These are phyloP conservation scores for Toxicodendron radicans DNA, from an alignment of 345 rosid species.

Conservation along the genomic window DNA sequence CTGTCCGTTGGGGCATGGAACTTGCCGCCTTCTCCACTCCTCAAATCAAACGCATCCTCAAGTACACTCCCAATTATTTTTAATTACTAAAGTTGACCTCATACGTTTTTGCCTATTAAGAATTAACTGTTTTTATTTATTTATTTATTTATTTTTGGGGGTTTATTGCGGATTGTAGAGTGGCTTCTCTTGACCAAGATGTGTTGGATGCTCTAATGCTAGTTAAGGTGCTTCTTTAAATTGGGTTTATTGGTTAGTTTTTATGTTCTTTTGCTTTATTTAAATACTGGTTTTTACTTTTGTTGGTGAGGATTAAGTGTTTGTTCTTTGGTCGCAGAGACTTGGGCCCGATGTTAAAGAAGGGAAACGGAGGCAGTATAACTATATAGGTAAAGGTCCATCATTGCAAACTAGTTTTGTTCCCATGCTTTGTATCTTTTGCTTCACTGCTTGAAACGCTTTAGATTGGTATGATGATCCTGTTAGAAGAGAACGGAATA, in stretches of 20 bases:
- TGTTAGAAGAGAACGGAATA: background rate
- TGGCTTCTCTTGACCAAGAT: constrained; percentile 64
- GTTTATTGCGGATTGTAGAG: constrained; percentile 34
- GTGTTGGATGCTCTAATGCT: constrained; percentile 77
- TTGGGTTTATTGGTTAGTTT: background rate
- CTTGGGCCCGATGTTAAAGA: constrained; percentile 74
- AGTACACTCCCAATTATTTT: constrained; percentile 25
- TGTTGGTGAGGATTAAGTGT: constrained; percentile 46
- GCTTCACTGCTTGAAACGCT: background rate
- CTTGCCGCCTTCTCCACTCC: constrained; percentile 68
- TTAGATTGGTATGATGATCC: background rate
- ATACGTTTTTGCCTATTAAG: background rate
- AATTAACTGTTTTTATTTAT: background rate
- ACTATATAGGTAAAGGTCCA: constrained; percentile 55
- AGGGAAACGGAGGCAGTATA: constrained; percentile 87
- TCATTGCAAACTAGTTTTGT: background rate
- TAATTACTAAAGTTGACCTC: background rate
- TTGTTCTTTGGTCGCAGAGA: constrained; percentile 64
- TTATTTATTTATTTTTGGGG: background rate
- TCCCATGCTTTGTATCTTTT: no score
- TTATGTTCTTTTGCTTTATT: background rate
- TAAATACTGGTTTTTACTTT: background rate
- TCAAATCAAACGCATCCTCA: constrained; percentile 67
- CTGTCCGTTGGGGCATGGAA: constrained; percentile 81
- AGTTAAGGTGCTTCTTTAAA: constrained; percentile 54